These are phyloP conservation scores for Rhazya stricta DNA, from an alignment of 257 asterid species.

Conservation along the genomic window DNA sequence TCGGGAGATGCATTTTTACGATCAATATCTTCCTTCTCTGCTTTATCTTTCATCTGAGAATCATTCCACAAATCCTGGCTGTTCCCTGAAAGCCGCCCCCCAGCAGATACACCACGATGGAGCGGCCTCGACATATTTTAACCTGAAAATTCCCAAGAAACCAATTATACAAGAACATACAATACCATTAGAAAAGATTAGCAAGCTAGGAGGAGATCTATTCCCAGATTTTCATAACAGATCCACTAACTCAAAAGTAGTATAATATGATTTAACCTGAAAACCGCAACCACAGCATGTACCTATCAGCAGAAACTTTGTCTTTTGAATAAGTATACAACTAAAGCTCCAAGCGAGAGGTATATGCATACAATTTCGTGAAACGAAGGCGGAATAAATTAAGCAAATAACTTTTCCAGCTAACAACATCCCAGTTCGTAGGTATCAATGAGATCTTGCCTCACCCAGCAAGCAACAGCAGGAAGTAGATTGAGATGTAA, in stretches of 20 bases:
- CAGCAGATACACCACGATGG: constrained; percentile 73
- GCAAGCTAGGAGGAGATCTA: constrained; percentile 10
- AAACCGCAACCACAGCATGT: background rate
- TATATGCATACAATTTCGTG: background rate
- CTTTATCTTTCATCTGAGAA: constrained; percentile 73
- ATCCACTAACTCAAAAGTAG: constrained; percentile 9
- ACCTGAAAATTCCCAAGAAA: constrained; percentile 42
- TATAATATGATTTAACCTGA: background rate
- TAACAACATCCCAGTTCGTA: constrained; percentile 15
- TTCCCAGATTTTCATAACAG: constrained; percentile 6
- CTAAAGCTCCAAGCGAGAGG: background rate
- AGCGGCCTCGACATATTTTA: constrained; percentile 80
- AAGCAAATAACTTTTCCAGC: background rate
- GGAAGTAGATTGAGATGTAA: constrained; percentile 18
- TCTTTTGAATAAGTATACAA: background rate
- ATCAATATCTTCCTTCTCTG: constrained; percentile 72
- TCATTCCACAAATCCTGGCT: constrained; percentile 63
- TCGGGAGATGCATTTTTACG: constrained; percentile 36
- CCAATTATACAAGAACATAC: constrained; percentile 15
- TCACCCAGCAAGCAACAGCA: constrained; percentile 25
- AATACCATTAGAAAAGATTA: constrained; percentile 4
- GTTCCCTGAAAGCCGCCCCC: constrained; percentile 52
- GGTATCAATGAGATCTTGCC: constrained; percentile 30
- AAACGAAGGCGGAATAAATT: background rate
- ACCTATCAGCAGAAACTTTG: background rate